These are phyloP conservation scores for Paracamarosporium sp. DNA, from an alignment of 2,329 filamentous ascomycete species.

Conservation along the genomic window DNA sequence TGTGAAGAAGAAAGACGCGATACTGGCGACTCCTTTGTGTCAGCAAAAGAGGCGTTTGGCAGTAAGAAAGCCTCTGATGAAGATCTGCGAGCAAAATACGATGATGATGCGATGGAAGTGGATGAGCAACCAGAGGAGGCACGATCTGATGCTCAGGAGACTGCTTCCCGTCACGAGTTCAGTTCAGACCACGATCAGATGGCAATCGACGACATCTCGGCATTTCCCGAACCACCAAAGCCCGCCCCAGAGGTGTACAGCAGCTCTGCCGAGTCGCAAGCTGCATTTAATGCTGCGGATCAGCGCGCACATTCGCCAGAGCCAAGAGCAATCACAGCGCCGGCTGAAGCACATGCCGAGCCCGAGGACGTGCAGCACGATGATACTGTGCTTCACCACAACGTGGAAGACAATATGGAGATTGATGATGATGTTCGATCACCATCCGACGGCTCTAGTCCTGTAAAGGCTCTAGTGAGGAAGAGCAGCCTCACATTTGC, in stretches of 20 bases:
- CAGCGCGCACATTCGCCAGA: conserved; percentile 27
- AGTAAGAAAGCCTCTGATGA: conserved; percentile 40
- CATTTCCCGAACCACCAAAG: conserved; percentile 29
- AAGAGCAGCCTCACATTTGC: conserved; percentile 97
- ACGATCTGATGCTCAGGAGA: conserved; percentile 30
- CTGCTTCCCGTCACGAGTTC: conserved; percentile 33
- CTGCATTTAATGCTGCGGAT: conserved; percentile 35
- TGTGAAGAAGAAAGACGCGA: conserved; percentile 36
- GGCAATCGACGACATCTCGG: conserved; percentile 21
- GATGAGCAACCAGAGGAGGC: conserved; percentile 34
- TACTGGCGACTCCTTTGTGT: conserved; percentile 56
- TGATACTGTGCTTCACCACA: conserved; percentile 38
- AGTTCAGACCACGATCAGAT: conserved; percentile 22
- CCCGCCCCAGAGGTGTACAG: conserved; percentile 38
- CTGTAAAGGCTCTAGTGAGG: conserved; percentile 76
- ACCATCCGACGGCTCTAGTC: conserved; percentile 74
- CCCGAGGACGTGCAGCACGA: conserved; percentile 34
- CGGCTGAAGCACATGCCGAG: conserved; percentile 25
- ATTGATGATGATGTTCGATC: conserved; percentile 64
- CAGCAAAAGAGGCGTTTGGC: conserved; percentile 52
- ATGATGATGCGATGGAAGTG: conserved; percentile 39
- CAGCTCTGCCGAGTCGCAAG: conserved; percentile 41
- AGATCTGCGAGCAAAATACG: conserved; percentile 24
- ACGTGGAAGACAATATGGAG: conserved; percentile 48
- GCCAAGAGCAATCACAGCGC: conserved; percentile 27